These are phyloP conservation scores for Abelmoschus esculentus DNA, from an alignment of 345 rosid genomes.

Conservation along the genomic window DNA sequence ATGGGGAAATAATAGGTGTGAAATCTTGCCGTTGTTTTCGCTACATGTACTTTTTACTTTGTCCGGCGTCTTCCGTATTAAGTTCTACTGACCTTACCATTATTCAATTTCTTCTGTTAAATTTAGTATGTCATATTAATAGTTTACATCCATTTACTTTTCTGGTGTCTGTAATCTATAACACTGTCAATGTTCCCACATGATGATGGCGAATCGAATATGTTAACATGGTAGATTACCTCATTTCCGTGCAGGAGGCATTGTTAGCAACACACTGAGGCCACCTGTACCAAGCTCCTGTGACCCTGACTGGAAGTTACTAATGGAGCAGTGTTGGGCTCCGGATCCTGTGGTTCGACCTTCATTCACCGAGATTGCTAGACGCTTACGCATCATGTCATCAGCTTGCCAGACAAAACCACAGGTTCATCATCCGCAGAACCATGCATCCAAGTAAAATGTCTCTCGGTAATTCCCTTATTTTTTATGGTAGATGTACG, in stretches of 20 bases:
- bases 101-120: background rate
- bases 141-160: background rate
- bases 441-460: constrained; percentile 20
- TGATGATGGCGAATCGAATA: background rate
- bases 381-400: constrained; percentile 63
- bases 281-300: constrained; percentile 64
- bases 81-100: background rate
- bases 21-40: background rate
- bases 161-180: background rate
- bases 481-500: background rate
- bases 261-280: constrained; percentile 72
- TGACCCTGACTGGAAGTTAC: constrained; percentile 67
- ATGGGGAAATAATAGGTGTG: constrained; percentile 72
- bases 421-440: constrained; percentile 24
- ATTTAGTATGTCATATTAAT: background rate
- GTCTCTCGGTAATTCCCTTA: background rate
- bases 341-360: constrained; percentile 75
- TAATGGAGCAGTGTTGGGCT: constrained; percentile 92
- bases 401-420: constrained; percentile 38
- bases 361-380: constrained; percentile 69
- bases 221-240: background rate
- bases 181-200: background rate
- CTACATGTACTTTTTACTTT: background rate
- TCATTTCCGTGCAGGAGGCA: constrained; percentile 50
- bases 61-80: background rate